A percentile compares a stretch with the other conserved stretches of the same genome.
Conservation (phyloP, 371 early-diverging fungal genomes). For the Mucor irregularis region DNA sequence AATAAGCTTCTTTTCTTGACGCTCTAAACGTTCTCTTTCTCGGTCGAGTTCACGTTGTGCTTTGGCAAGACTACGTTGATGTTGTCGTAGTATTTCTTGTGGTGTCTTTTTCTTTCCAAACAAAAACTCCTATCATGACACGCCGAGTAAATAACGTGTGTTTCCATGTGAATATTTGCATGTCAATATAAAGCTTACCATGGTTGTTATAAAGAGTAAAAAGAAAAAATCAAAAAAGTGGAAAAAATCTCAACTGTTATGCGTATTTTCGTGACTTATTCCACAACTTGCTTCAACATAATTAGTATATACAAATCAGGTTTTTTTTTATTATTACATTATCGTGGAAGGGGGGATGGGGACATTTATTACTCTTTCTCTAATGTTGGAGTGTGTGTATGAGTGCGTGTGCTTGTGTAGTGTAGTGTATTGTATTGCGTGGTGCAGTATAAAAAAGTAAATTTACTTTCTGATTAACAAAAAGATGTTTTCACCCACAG, state of each 20-base stretch:
- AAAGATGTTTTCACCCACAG: slow-evolving; percentile 86
- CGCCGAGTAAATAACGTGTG: too few relatives aligned
- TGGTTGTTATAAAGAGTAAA: too few relatives aligned
- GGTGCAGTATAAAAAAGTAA: not conserved
- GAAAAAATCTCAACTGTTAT: too few relatives aligned
- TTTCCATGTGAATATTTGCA: not conserved
- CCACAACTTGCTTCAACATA: too few relatives aligned
- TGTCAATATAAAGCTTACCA: not conserved
- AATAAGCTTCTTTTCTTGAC: slow-evolving; percentile 94
- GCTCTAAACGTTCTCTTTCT: slow-evolving; percentile 85
- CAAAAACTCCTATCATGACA: slow-evolving; percentile 66
- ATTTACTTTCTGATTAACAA: slow-evolving; percentile 83
- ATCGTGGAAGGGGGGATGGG: too few relatives aligned
- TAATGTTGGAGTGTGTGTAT: too few relatives aligned
- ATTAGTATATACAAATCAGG: too few relatives aligned
- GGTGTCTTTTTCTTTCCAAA: slow-evolving; percentile 80
- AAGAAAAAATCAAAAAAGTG: not conserved
- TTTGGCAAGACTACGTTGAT: slow-evolving; percentile 84
- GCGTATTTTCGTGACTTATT: too few relatives aligned
- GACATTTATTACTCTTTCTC: too few relatives aligned
- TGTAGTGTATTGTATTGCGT: too few relatives aligned
- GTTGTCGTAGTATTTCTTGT: slow-evolving; percentile 87
- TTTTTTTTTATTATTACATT: slow-evolving; percentile 1
- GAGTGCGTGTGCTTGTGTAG: too few relatives aligned
- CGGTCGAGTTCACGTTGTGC: slow-evolving; percentile 94